phyloP scores from a whole-genome alignment of 345 rosid genomes.

The Turnera subulata region DNA sequence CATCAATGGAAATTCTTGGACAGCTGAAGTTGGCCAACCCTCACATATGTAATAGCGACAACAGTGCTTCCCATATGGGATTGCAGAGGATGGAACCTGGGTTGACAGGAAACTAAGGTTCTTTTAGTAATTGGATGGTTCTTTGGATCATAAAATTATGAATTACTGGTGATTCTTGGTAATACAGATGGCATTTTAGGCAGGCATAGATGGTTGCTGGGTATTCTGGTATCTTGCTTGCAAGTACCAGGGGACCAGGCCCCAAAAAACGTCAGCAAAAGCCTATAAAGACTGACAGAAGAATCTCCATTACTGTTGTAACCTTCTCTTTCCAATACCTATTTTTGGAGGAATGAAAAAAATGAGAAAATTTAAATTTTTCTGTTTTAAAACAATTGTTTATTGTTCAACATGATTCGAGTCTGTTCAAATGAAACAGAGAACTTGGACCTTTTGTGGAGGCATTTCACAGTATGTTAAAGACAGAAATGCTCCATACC shows the following conservation, averaged over 20 bases:
- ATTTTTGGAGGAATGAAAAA: conserved; percentile 10
- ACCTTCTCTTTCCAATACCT: conserved; percentile 33
- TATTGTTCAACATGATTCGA: conserved; percentile 36
- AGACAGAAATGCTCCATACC: conserved; percentile 64
- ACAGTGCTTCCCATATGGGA: conserved; percentile 22
- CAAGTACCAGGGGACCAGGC: conserved; percentile 35
- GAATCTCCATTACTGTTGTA: conserved; percentile 58
- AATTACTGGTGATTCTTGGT: conserved; percentile 1
- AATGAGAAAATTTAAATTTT: conserved; percentile 25
- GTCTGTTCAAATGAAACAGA: conserved; percentile 45
- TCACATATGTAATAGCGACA: conserved; percentile 19
- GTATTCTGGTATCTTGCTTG: conserved; percentile 38
- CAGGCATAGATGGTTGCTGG: conserved; percentile 6
- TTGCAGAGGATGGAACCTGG: conserved; percentile 21
- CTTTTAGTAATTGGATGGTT: conserved; percentile 10
- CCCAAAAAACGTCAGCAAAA: conserved; percentile 40
- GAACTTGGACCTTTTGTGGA: conserved; percentile 47
- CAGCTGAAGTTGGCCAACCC: conserved; percentile 14
- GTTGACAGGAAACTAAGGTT: conserved; percentile 21
- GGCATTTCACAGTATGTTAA: conserved; percentile 36
- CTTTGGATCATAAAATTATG: background rate
- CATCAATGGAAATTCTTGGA: background rate
- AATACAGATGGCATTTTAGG: conserved; percentile 18
- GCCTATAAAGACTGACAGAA: conserved; percentile 46
- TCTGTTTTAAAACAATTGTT: conserved; percentile 29